Conservation (phyloP, 352 stramenopile species). For the Phytophthora crassamura region DNA sequence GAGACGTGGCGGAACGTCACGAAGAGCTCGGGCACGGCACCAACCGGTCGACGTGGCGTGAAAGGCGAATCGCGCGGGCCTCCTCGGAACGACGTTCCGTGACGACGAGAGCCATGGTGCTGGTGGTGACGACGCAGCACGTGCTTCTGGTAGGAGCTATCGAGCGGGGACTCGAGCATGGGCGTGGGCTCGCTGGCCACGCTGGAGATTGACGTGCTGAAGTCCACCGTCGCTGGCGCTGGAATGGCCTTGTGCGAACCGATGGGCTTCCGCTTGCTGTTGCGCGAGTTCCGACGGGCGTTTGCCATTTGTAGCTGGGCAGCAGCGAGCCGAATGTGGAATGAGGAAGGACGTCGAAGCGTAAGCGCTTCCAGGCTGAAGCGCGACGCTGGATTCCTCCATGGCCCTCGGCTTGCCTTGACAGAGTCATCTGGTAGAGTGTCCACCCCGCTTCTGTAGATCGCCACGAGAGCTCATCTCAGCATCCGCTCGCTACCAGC, state of each 20-base stretch:
- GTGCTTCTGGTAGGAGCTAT: constrained; percentile 38
- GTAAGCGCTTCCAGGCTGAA: not conserved
- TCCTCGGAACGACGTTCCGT: constrained; percentile 11
- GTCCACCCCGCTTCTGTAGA: constrained; percentile 27
- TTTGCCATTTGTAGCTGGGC: constrained; percentile 14
- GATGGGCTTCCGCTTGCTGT: constrained; percentile 23
- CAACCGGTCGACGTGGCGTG: constrained; percentile 33
- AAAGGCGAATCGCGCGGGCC: constrained; percentile 29
- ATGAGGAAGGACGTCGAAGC: constrained; percentile 10
- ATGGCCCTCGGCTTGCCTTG: constrained; percentile 29
- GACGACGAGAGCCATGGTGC: constrained; percentile 20
- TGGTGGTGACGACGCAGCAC: constrained; percentile 35
- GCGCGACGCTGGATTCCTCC: constrained; percentile 13
- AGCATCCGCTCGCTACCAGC: not conserved
- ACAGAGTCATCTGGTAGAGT: not conserved
- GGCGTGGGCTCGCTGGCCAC: constrained; percentile 37
- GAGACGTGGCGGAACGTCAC: constrained; percentile 48
- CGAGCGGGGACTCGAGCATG: constrained; percentile 36
- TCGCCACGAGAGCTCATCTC: constrained; percentile 1
- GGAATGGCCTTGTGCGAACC: constrained; percentile 19
- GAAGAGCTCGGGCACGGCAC: constrained; percentile 37
- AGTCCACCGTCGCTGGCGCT: constrained; percentile 5
- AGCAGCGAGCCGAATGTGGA: constrained; percentile 25
- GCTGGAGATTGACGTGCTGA: constrained; percentile 40
- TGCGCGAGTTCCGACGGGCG: constrained; percentile 20